These are phyloP conservation scores for Lachancea mirantina DNA, from an alignment of 805 yeast species.

Conservation along the genomic window DNA sequence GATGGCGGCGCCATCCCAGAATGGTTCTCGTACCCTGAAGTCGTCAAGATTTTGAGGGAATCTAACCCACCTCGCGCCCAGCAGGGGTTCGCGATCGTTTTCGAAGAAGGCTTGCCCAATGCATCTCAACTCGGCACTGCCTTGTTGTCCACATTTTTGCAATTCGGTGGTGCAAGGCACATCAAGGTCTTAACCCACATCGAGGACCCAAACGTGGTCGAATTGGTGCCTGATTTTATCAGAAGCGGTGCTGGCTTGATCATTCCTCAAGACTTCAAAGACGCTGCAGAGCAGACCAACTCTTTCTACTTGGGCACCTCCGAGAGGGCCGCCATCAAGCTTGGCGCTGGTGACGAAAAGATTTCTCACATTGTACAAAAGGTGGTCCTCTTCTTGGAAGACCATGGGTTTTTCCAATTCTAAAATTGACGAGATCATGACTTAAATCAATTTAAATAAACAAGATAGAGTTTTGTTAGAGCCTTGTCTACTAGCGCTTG, in stretches of 20 bases:
- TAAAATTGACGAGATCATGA: too few species aligned
- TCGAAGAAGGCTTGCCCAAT: constrained; percentile 53
- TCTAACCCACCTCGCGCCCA: constrained; percentile 84
- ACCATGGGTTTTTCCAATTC: constrained; percentile 71
- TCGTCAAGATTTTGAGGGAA: constrained; percentile 82
- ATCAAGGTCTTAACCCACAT: constrained; percentile 48
- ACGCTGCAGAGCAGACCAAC: constrained; percentile 17
- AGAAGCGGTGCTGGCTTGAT: constrained; percentile 92
- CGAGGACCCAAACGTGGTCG: constrained; percentile 65
- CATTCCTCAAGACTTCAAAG: constrained; percentile 34
- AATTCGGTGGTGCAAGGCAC: constrained; percentile 78
- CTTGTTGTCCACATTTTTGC: constrained; percentile 82
- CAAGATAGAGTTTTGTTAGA: too few species aligned
- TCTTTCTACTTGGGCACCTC: constrained; percentile 41
- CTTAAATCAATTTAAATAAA: too few species aligned
- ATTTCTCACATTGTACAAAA: constrained; percentile 68
- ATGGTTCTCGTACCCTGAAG: constrained; percentile 97
- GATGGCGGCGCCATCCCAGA: constrained; percentile 86
- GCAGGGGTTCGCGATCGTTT: constrained; percentile 80
- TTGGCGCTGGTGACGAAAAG: constrained; percentile 47
- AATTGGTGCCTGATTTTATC: constrained; percentile 33
- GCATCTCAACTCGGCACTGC: constrained; percentile 72
- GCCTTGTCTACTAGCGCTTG: too few species aligned
- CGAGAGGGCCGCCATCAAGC: constrained; percentile 51
- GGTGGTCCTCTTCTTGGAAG: constrained; percentile 64